A percentile compares a stretch with the other conserved stretches of the same genome.
phyloP scores from a whole-genome alignment of 2,329 filamentous ascomycete genomes.

The Clonostachys byssicola region DNA sequence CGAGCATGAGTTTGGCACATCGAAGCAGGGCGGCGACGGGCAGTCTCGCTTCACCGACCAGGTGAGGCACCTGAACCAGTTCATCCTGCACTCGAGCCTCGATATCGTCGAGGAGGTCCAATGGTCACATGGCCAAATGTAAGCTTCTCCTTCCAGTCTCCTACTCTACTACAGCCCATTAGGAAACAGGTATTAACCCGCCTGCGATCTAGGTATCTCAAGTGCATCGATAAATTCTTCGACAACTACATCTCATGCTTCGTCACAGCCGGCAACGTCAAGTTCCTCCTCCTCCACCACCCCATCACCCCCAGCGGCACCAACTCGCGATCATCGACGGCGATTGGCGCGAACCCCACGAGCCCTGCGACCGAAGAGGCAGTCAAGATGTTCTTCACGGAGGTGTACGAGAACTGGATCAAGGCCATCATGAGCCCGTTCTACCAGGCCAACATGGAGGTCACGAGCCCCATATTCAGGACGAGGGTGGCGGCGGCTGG shows the following conservation, averaged over 20 bases:
- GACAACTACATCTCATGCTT: conserved; percentile 95
- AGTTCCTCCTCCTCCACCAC: conserved; percentile 91
- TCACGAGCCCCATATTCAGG: conserved; percentile 83
- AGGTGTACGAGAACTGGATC: conserved; percentile 95
- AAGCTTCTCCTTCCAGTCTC: conserved; percentile 15
- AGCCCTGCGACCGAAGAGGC: conserved; percentile 92
- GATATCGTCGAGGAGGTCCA: conserved; percentile 96
- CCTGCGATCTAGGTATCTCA: conserved; percentile 69
- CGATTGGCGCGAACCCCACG: conserved; percentile 78
- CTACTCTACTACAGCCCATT: not conserved
- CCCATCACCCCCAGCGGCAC: conserved; percentile 45
- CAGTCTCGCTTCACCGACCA: conserved; percentile 83
- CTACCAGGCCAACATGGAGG: conserved; percentile 79
- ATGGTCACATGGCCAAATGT: conserved; percentile 86
- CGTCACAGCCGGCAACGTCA: conserved; percentile 85
- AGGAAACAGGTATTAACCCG: not conserved
- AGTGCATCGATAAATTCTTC: conserved; percentile 94
- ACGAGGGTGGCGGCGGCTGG: conserved; percentile 79
- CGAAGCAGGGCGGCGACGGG: conserved; percentile 92
- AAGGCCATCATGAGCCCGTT: conserved; percentile 98
- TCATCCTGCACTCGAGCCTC: conserved; percentile 89
- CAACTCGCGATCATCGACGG: conserved; percentile 51
- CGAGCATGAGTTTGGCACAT: conserved; percentile 95
- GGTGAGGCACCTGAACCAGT: conserved; percentile 92
- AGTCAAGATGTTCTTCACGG: conserved; percentile 87